phyloP scores from a whole-genome alignment of 2,329 filamentous ascomycete species.

The Lasiodiplodia theobromae region DNA sequence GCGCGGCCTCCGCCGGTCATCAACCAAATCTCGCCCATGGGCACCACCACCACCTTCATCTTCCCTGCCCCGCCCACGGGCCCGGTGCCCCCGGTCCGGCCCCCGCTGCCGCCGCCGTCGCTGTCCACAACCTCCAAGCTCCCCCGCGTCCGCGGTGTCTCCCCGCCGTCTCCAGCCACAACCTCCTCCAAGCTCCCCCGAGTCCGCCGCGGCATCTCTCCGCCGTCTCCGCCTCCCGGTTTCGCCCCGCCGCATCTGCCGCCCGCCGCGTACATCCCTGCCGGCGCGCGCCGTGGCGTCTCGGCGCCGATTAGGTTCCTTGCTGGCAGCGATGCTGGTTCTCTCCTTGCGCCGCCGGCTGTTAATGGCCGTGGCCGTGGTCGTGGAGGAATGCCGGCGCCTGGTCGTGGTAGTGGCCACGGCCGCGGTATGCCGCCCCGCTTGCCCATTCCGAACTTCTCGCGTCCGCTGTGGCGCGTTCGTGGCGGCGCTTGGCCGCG shows the following conservation, averaged over 20 bases:
- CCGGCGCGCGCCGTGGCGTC: not conserved
- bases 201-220: not conserved
- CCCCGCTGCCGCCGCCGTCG: no score
- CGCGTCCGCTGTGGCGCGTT: not conserved
- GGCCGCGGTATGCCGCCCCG: no score
- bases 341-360: not conserved
- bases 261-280: not conserved
- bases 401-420: no score
- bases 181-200: no score
- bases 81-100: not conserved
- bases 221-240: not conserved
- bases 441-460: conserved; percentile 1
- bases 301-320: not conserved
- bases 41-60: not conserved
- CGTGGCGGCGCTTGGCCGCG: not conserved
- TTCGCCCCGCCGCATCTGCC: not conserved
- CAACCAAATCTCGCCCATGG: not conserved
- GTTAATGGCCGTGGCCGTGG: no score
- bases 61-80: not conserved
- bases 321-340: not conserved
- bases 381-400: no score
- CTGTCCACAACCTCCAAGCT: no score
- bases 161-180: not conserved
- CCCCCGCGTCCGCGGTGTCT: not conserved
- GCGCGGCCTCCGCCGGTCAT: not conserved